Percentiles rank a stretch among this genome's conserved stretches.
Conservation (phyloP, 2,329 filamentous ascomycete species). For the Lachnellula occidentalis region DNA sequence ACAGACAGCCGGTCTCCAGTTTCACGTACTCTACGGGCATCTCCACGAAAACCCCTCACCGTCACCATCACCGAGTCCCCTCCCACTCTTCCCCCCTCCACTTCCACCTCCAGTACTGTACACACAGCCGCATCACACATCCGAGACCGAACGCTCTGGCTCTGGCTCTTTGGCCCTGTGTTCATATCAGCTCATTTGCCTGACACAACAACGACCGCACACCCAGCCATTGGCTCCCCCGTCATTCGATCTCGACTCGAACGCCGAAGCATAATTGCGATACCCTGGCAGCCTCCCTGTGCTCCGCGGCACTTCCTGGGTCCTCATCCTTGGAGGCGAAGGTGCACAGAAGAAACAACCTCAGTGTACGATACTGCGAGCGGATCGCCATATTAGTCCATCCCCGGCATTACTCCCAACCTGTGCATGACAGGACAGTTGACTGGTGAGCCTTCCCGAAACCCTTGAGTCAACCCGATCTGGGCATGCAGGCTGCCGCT, state of each 20-base stretch:
- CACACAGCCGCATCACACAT: conserved; percentile 1
- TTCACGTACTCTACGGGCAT: conserved; percentile 21
- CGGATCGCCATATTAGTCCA: conserved; percentile 17
- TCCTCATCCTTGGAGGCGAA: conserved; percentile 5
- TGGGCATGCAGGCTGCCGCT: conserved; percentile 23
- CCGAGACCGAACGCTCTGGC: conserved; percentile 28
- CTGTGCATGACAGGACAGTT: conserved; percentile 18
- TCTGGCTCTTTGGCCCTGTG: conserved; percentile 20
- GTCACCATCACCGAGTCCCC: no score
- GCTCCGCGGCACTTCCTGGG: background rate
- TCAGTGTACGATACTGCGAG: background rate
- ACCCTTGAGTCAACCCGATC: conserved; percentile 18
- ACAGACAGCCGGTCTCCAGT: conserved; percentile 10
- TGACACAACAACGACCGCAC: conserved; percentile 21
- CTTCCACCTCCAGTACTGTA: background rate
- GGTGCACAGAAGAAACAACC: background rate
- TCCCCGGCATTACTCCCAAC: conserved; percentile 16
- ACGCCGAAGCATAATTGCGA: conserved; percentile 10
- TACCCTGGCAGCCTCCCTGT: background rate
- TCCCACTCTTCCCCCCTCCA: no score
- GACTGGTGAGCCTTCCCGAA: conserved; percentile 21
- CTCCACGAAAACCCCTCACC: conserved; percentile 17
- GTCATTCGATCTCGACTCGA: conserved; percentile 1
- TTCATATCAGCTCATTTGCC: conserved; percentile 10
- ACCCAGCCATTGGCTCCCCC: conserved; percentile 13